Conservation (phyloP, 2,329 filamentous ascomycete genomes). For the Fusarium nodosum region DNA sequence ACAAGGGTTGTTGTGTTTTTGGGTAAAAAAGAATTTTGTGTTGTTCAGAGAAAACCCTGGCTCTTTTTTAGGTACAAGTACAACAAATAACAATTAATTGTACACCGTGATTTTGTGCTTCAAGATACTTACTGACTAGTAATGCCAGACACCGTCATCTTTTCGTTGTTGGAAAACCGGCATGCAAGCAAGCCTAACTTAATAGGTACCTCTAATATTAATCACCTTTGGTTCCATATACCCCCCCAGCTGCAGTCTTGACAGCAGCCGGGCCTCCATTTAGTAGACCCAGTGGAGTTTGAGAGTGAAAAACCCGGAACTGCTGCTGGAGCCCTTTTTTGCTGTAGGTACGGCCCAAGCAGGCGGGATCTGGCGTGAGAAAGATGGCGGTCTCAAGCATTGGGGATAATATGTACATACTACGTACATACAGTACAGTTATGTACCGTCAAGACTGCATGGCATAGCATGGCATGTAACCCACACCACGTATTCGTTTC, state of each 20-base stretch:
- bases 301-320: conserved; percentile 1
- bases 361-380: conserved; percentile 47
- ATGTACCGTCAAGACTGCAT: conserved; percentile 11
- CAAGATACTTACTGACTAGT: too few species aligned
- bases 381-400: conserved; percentile 35
- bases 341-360: conserved; percentile 49
- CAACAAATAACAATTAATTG: background rate
- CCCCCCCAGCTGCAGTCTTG: conserved; percentile 35
- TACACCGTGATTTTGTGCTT: background rate
- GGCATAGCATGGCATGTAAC: conserved; percentile 11
- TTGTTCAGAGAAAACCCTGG: conserved; percentile 3
- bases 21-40: conserved; percentile 2
- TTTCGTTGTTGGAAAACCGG: background rate
- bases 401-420: background rate
- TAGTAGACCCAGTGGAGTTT: conserved; percentile 20
- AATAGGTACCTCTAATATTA: background rate
- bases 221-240: background rate
- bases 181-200: background rate
- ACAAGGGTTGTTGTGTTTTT: conserved; percentile 27
- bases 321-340: conserved; percentile 21
- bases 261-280: conserved; percentile 22
- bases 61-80: background rate
- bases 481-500: conserved; percentile 36
- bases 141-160: background rate
- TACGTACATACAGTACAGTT: background rate